Conservation (phyloP, 176 grass and related monocot species). For the Pharus latifolius region DNA sequence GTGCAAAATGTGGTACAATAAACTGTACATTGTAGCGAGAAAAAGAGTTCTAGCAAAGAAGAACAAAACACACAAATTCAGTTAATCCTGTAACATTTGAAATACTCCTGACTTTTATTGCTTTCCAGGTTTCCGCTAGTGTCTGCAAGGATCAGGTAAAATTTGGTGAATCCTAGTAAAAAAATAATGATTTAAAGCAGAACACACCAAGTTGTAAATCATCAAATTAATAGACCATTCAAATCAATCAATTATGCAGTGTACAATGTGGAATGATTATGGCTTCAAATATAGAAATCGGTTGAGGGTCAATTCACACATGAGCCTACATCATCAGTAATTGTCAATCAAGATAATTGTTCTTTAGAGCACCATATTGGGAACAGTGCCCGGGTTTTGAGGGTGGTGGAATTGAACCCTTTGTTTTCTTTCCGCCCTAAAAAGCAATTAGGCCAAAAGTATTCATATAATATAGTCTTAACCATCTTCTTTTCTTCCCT, state of each 20-base stretch:
- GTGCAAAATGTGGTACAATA: background rate
- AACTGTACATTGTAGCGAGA: background rate
- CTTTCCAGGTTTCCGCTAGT: background rate
- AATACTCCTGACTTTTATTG: background rate
- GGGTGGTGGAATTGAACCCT: constrained; percentile 28
- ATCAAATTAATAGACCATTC: background rate
- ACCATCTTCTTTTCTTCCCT: background rate
- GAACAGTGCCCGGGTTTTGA: constrained; percentile 34
- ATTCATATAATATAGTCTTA: constrained; percentile 24
- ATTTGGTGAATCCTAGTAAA: background rate
- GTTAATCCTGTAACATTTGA: background rate
- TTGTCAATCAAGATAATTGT: constrained; percentile 4
- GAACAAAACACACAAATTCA: background rate
- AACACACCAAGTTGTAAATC: background rate
- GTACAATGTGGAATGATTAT: background rate
- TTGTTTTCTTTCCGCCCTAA: constrained; percentile 55
- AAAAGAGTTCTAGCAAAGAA: background rate
- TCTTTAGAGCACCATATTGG: constrained; percentile 15
- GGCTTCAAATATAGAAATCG: background rate
- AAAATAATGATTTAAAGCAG: background rate
- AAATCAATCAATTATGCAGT: background rate
- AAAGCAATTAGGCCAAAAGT: constrained; percentile 37
- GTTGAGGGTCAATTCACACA: constrained; percentile 1
- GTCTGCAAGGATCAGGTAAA: background rate
- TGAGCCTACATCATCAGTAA: constrained; percentile 3